Evolutionary conservation across 495 filamentous ascomycete genomes (phyloP).

Genomic region (Penicillium waksmanii): DNA sequence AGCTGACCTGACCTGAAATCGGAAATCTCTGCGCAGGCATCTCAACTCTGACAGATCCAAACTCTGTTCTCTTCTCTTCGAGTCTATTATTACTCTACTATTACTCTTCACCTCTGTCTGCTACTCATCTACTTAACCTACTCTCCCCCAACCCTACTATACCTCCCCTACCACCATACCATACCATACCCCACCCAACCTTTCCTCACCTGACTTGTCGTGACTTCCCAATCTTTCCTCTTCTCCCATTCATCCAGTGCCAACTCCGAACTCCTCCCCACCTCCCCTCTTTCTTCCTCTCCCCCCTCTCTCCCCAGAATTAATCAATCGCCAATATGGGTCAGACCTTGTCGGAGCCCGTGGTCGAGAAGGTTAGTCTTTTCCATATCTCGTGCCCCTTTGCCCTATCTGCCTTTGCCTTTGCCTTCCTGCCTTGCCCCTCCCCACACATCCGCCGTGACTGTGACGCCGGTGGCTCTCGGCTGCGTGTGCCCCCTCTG

Average conservation of each 20-base stretch:
- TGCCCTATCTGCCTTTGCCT: constrained; percentile 26
- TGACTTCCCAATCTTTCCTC: constrained; percentile 8
- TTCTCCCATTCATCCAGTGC: constrained; percentile 26
- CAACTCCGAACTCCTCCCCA: constrained; percentile 14
- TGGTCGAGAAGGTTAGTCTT: constrained; percentile 90
- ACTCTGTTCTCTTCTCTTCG: not conserved
- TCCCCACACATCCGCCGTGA: constrained; percentile 35
- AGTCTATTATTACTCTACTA: too few relatives aligned
- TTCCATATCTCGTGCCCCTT: constrained; percentile 18
- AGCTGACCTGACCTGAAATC: not conserved
- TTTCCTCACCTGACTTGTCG: constrained; percentile 36
- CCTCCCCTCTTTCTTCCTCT: constrained; percentile 10
- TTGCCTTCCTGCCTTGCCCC: constrained; percentile 16
- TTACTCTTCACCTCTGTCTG: too few relatives aligned
- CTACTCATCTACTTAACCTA: too few relatives aligned
- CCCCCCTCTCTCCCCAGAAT: constrained; percentile 7
- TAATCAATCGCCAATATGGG: constrained; percentile 68
- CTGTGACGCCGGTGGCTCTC: constrained; percentile 16
- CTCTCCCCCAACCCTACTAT: too few relatives aligned
- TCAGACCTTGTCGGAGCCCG: constrained; percentile 98
- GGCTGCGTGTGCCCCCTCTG: constrained; percentile 11
- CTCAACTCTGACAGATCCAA: constrained; percentile 1
- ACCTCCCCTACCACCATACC: not conserved
- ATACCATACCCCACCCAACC: constrained; percentile 6
- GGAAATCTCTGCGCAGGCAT: not conserved